Percentiles rank a stretch among this genome's conserved stretches.
Conservation (phyloP, 352 stramenopile genomes). For the Pythium insidiosum region DNA sequence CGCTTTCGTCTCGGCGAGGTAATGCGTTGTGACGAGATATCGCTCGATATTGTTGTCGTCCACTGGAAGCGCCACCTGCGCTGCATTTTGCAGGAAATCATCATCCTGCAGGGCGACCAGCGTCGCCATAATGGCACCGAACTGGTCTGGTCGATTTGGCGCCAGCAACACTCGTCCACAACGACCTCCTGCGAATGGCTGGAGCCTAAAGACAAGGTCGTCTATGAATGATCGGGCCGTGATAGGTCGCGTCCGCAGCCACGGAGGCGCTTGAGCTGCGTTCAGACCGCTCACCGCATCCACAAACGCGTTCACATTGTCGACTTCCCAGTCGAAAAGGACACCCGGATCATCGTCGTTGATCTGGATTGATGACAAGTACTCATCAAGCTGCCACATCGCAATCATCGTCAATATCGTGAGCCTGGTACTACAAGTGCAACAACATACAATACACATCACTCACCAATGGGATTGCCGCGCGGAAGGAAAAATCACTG, state of each 20-base stretch:
- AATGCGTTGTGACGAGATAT: conserved; percentile 13
- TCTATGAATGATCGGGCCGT: conserved; percentile 8
- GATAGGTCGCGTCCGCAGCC: conserved; percentile 11
- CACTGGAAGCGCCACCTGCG: conserved; percentile 4
- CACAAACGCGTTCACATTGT: conserved; percentile 4
- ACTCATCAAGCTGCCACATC: conserved; percentile 3
- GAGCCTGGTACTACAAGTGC: not conserved
- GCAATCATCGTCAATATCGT: conserved; percentile 3
- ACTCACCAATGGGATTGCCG: conserved; percentile 7
- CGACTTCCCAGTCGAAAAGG: conserved; percentile 1
- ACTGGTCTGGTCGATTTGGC: conserved; percentile 4
- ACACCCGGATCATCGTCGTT: conserved; percentile 4
- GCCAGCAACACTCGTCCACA: conserved; percentile 11
- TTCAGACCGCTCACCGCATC: conserved; percentile 4
- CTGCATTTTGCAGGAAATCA: conserved; percentile 14
- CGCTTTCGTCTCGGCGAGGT: conserved; percentile 7
- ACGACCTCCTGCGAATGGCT: conserved; percentile 6
- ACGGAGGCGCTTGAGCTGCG: conserved; percentile 5
- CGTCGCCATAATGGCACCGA: conserved; percentile 1
- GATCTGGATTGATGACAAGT: conserved; percentile 5
- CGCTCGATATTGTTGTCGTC: conserved; percentile 7
- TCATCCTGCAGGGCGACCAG: conserved; percentile 3
- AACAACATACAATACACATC: conserved; percentile 2
- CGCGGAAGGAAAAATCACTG: conserved; percentile 2
- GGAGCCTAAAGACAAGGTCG: conserved; percentile 5